Base-by-base conservation (phyloP, 2,329 filamentous ascomycete species). In the Fusarium goolgardi region DNA sequence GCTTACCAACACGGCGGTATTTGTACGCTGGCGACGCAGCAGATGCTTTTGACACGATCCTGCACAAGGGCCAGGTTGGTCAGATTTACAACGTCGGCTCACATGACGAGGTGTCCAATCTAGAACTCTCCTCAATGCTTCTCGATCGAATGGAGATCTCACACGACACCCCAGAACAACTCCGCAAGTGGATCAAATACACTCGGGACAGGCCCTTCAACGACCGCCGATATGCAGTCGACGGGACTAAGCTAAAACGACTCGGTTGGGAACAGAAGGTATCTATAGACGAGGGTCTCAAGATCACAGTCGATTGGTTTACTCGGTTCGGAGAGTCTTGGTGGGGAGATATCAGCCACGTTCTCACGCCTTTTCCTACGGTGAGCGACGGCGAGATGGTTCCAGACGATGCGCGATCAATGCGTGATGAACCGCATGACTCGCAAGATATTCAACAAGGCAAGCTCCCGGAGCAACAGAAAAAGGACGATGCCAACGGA, bases 31-130 rank as follows among this genome's bases (percentile, higher is more conserved):
- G 88, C 11, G 92, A 96, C 75, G 92, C 91, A 3, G 90, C 90
- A 6, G 91, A 95, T 74, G 92, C 91, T 3, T 91, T 95, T 73
- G 92, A 96, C 79, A 93, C 91, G 1, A 93, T 96, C 73, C 84
- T 96, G 25, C 92, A 96, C 83, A 89, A 88, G 72, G 92, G 92
- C 21, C 81, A 84, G 50, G 82, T 91, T 34, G 91, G 91, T 2
- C 90, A 94, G 73, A 87, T 92, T 63, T 96, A 96, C 83, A 96
- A 96, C 69, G 90, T 96, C 12, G 90, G 90, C 44, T 94, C 92
- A 0, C 85, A 86, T 63, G 90, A 94, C 75, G 91, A 94, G 76
- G 86, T 94, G 46, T 91, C 90, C 67, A 94, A 94, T 75, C 81
- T 91, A 20, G 83, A 89, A 4, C 83, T 95, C 8, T 91, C 91